These are phyloP conservation scores for Antitrichia curtipendula DNA, from an alignment of 225 moss, liverwort and hornwort genomes.

Conservation along the genomic window DNA sequence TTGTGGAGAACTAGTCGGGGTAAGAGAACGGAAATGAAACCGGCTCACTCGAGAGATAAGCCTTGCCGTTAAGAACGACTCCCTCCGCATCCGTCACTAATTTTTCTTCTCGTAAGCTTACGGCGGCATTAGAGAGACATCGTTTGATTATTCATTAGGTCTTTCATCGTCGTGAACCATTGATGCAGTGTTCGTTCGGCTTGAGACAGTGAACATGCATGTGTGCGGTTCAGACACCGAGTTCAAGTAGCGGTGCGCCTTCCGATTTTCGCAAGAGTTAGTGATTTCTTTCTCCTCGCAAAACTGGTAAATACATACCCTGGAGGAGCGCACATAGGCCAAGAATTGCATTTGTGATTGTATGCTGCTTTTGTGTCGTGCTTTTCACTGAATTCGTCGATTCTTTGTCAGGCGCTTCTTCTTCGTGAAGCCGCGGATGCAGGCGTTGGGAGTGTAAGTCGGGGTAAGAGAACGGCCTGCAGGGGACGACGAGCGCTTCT, in stretches of 20 bases:
- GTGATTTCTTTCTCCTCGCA: not conserved
- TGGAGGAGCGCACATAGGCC: not conserved
- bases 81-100: not conserved
- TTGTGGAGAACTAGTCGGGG: not conserved
- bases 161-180: not conserved
- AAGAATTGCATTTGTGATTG: not conserved
- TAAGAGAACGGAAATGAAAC: not conserved
- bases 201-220: not conserved
- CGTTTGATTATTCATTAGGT: not conserved
- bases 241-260: not conserved
- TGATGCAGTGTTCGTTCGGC: not conserved
- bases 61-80: not conserved
- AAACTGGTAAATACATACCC: not conserved
- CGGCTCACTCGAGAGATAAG: not conserved
- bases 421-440: not conserved
- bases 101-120: not conserved
- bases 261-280: not conserved
- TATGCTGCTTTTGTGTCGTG: not conserved
- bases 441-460: not conserved
- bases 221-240: no score
- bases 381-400: not conserved
- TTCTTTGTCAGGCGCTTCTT: not conserved
- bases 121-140: not conserved
- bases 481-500: not conserved
- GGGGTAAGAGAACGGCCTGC: not conserved